Evolutionary conservation across 2,329 filamentous ascomycete species (phyloP).

Genomic region (Malbranchea cinnamomea): DNA sequence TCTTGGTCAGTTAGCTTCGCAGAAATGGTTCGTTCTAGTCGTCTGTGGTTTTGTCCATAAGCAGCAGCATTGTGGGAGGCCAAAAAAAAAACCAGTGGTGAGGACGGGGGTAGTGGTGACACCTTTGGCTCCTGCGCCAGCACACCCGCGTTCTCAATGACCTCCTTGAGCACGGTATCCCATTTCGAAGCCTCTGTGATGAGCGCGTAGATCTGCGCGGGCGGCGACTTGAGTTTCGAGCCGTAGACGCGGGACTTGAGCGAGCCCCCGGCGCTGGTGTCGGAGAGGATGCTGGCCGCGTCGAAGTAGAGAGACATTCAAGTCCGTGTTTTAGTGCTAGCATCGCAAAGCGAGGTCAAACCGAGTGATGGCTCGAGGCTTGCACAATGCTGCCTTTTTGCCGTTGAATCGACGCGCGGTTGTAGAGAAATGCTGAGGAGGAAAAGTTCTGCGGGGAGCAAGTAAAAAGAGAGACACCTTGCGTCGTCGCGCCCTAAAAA

Average conservation of each 20-base stretch:
- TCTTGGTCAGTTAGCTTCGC: not conserved
- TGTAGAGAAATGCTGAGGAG: too few species aligned
- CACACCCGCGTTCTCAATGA: conserved; percentile 68
- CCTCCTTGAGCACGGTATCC: conserved; percentile 70
- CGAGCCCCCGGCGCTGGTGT: conserved; percentile 52
- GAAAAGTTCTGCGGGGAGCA: too few species aligned
- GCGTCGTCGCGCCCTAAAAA: too few species aligned
- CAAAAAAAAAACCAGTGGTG: not conserved
- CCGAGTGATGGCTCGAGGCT: too few species aligned
- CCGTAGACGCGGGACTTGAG: conserved; percentile 74
- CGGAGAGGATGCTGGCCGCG: conserved; percentile 57
- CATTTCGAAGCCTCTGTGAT: conserved; percentile 82
- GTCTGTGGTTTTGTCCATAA: not conserved
- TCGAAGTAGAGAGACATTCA: conserved; percentile 99
- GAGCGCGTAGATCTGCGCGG: conserved; percentile 73
- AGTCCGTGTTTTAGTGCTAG: too few species aligned
- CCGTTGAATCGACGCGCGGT: too few species aligned
- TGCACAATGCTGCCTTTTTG: too few species aligned
- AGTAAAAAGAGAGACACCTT: too few species aligned
- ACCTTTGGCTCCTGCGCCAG: conserved; percentile 77
- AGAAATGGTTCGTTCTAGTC: not conserved
- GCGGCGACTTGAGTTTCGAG: conserved; percentile 59
- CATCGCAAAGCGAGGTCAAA: too few species aligned
- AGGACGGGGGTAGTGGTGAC: conserved; percentile 8
- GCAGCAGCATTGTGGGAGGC: not conserved